Percentiles rank a stretch among this genome's conserved stretches.
These are phyloP conservation scores for Kodamaea sp. DNA, from an alignment of 1,139 yeast genomes.

Conservation along the genomic window DNA sequence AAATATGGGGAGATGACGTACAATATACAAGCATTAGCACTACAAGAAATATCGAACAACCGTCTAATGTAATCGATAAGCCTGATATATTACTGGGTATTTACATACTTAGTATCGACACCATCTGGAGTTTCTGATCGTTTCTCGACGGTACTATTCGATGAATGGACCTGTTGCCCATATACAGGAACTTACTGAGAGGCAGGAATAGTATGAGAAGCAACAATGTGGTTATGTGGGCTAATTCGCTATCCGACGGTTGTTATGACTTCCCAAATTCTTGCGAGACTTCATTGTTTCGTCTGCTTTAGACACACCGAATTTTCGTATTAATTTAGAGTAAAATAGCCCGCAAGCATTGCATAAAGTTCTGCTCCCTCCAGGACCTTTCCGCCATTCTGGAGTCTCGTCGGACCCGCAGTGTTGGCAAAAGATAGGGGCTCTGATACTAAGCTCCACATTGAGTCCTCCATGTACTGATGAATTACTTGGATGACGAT, in stretches of 20 bases:
- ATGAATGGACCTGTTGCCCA: too few relatives aligned
- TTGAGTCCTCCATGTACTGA: constrained; percentile 9
- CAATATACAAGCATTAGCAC: too few relatives aligned
- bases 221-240: too few relatives aligned
- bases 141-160: too few relatives aligned
- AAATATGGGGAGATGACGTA: too few relatives aligned
- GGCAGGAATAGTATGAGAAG: not conserved
- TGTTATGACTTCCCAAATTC: not conserved
- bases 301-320: constrained; percentile 28
- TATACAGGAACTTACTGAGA: not conserved
- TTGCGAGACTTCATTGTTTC: constrained; percentile 25
- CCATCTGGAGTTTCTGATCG: too few relatives aligned
- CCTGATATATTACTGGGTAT: too few relatives aligned
- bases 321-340: constrained; percentile 32
- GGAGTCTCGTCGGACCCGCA: constrained; percentile 34
- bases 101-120: too few relatives aligned
- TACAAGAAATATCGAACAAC: too few relatives aligned
- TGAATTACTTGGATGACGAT: constrained; percentile 1
- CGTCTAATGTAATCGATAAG: too few relatives aligned
- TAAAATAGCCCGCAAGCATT: constrained; percentile 50
- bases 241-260: constrained; percentile 1
- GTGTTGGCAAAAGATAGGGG: constrained; percentile 13
- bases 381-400: constrained; percentile 51
- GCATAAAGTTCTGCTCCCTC: constrained; percentile 44
- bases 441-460: constrained; percentile 5